These are phyloP conservation scores for Daldinia loculata DNA, from an alignment of 495 filamentous ascomycete genomes.

Conservation along the genomic window DNA sequence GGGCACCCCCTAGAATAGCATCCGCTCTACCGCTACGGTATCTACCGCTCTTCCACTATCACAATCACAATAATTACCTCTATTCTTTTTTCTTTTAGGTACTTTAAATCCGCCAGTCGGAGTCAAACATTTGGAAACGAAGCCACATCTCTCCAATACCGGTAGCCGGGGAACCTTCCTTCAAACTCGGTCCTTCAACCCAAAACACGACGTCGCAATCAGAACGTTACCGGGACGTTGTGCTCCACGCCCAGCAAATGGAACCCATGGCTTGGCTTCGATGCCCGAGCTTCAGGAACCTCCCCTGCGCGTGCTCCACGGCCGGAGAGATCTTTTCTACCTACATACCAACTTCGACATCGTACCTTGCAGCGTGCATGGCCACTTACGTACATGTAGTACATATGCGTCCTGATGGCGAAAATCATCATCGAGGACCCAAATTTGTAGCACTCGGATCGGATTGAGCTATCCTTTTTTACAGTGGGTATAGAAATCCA, in stretches of 20 bases:
- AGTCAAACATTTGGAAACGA: slow-evolving; percentile 18
- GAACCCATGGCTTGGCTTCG: slow-evolving; percentile 18
- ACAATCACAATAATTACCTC: not conserved
- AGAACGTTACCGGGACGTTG: slow-evolving; percentile 6
- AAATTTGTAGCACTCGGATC: not conserved
- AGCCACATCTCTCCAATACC: slow-evolving; percentile 8
- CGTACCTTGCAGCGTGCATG: slow-evolving; percentile 43
- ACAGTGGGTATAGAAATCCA: not conserved
- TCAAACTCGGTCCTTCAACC: slow-evolving; percentile 6
- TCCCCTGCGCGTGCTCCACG: slow-evolving; percentile 20
- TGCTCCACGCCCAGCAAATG: slow-evolving; percentile 19
- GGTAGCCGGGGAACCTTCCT: not conserved
- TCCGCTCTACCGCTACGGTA: not conserved
- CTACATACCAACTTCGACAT: slow-evolving; percentile 13
- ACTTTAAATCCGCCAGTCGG: not conserved
- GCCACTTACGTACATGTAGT: slow-evolving; percentile 30
- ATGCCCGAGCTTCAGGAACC: slow-evolving; percentile 21
- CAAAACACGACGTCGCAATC: slow-evolving; percentile 12
- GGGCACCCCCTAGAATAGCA: not conserved
- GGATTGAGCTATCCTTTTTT: not conserved
- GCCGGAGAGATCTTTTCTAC: slow-evolving; percentile 21
- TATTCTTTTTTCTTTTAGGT: not conserved
- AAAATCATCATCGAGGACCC: slow-evolving; percentile 11
- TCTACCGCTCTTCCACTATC: not conserved
- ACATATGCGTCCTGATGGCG: slow-evolving; percentile 23